Evolutionary conservation across 1,284 basidiomycete species (phyloP), one percentile per base, ranked within the genome.

Genomic region (Wallemia hederae): DNA sequence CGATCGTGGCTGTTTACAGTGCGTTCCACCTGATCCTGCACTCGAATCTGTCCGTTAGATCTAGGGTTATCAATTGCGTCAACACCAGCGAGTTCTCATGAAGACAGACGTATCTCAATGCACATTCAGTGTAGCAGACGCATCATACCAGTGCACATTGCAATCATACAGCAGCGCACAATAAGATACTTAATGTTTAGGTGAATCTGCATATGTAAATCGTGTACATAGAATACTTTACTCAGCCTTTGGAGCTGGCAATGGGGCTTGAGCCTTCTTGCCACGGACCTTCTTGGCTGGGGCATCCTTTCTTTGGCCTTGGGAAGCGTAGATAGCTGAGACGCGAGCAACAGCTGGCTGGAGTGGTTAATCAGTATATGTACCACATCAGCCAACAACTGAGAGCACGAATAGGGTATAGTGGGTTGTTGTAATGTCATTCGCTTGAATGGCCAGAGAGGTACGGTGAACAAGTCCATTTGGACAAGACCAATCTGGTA

Each of bases 361-460:
- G 22, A 49, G 22, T 17, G 11, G 39, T n/a, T 15, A 49, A n/a
- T 49, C 22, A 49, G 31, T 33, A 49, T 49, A 49, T n/a, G 39
- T 5, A 22, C 11, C 5, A 22, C 22, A 49, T 5, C 9, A 17
- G 39, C 5, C 11, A 15, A 5, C 11, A 49, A 15, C 39, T 33
- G 39, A 49, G 39, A 49, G 39, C 22, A 49, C 22, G 22, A 49
- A 49, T n/a, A 15, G n/a, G 22, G n/a, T 49, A 49, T n/a, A n/a
- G n/a, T n/a, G n/a, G n/a, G n/a, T 49, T 14, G 11, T 17, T 15
- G 3, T n/a, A 49, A 49, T 49, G 39, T 49, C 11, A 49, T 49
- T 49, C 39, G 39, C 39, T 49, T 49, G 39, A 49, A 49, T 49
- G 39, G 39, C 39, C 39, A 49, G 39, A 49, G 39, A 49, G 39